Evolutionary conservation across 768 basidiomycete species (phyloP), one percentile per base, ranked within the genome.

Genomic region (Astraeus odoratus): DNA sequence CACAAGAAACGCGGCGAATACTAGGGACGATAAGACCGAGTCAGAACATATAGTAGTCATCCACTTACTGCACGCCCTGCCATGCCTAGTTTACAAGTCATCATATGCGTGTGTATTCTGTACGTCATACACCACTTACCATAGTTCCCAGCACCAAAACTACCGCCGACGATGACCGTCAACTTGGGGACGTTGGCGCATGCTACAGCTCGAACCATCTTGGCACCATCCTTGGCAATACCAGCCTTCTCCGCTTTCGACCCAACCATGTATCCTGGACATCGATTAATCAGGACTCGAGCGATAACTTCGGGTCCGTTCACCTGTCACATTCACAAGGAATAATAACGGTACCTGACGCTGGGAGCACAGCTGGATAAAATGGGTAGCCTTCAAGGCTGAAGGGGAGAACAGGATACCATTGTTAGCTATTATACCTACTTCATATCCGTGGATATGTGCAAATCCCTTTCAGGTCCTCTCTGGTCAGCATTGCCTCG

Each of bases 151-250:
- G 94, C 93, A 22, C 92, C 92, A 60, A 91, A 95, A 59, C 87
- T 91, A 37, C 93, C 93, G 15, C 93, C 93, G 20, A 95, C 86
- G 39, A 96, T 71, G 23, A 96, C 88, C 1, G 92, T 96, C 49
- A 95, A 71, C 66, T 97, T 97, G 12, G 94, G 92, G 6, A 95
- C 91, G 52, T 95, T 85, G 15, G 91, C 90, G 52, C 91, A 91
- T 4, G 91, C 90, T 15, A 94, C 91, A 5, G 91, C 90, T 35
- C 93, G 82, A 55, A 97, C 93, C 89, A 97, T 94, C 73, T 96
- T 96, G 6, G 93, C 93, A 30, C 80, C 80, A 58, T 96, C 91
- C 66, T 94, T 94, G 4, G 92, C 92, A 52, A 97, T 97, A 0
- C 93, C 93, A 3, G 90, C 92, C 54, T 77, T 78, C 67, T 97